Base-by-base conservation (phyloP, 176 grass and related monocot species). In the Lolium rigidum region DNA sequence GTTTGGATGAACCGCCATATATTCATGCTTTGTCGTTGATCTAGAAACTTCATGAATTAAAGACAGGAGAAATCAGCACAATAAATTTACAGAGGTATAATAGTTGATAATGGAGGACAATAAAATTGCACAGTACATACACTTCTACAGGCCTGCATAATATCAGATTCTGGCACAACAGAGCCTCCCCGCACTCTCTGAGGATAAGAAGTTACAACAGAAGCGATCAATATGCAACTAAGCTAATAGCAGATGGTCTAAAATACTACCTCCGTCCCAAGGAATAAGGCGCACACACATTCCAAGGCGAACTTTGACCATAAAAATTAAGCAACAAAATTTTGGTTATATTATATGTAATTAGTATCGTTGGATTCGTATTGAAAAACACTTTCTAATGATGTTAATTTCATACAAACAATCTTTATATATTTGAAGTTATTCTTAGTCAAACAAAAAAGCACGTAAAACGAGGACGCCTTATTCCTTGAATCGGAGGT, bases 1-100 rank as follows among this genome's bases (percentile, higher is more conserved):
- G 96, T 92, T 85, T 95, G 93, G 82, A 98, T 92, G 85, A 95
- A 95, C 46, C 86, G 86, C 96, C 96, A 95, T 17, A 98, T 87
- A 37, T 98, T 98, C 66, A 89, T 81, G 84, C 93, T 83, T 41
- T 98, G 90, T 74, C 89, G 90, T 81, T 95, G 93, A 87, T 98
- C 90, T 44, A 98, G 90, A 68, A 98, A 92, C 96, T 98, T 87
- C 74, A 87, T 74, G 70, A 78, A 84, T 68, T 41, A 77, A 77
- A 88, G 61, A 70, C 26, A 82, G 68, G n/a, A 54, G 9, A 81
- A 54, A 77, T 85, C 84, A 68, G 78, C 26, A 61, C 37, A 11
- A 71, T 46, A 64, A 52, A 78, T 55, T 86, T 77, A 76, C 20
- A 83, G 31, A 86, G 35, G 73, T 37, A 47, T 37, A 77, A 0